Evolutionary conservation across 1,139 yeast genomes (phyloP), one percentile per base, ranked within the genome.

Genomic region (Lodderomyces beijingensis): DNA sequence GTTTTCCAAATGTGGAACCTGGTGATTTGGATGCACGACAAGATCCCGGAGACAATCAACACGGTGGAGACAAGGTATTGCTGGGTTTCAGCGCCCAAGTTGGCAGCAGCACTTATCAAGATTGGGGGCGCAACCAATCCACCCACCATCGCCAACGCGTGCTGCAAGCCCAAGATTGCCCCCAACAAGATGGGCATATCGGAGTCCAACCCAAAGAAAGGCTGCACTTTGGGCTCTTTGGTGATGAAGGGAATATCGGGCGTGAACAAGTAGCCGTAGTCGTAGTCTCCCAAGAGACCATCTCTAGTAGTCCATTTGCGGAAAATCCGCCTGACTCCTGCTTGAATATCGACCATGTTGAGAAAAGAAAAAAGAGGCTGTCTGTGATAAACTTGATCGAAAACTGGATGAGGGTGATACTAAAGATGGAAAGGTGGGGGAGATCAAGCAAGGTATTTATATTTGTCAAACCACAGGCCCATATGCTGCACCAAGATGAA

Each of bases 51-150:
- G 20, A 74, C 77, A 44, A 88, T 82, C 42, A 88, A 66, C 1
- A 94, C 77, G 4, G 80, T 77, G 22, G 89, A 78, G 16, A 88
- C 94, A 45, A 88, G 62, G 57, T 86, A 87, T 49, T 84, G 80
- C 32, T 76, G 70, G 13, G 62, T 41, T 3, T 57, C 69, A 12
- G 62, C 43, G 20, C 57, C 58, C 36, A 87, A 65, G 53, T 82
- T 70, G 15, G 89, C 88, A 17, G 72, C 59, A 7, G 63, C 48
- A 1, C 88, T 63, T 31, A 84, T 81, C 46, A 85, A 65, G 36
- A 86, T 59, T 3, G 95, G 93, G 2, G 95, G 93, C 4, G 95
- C 95, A n/a, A 94, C 68, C 31, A 88, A 76, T 49, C 96, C 96
- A 7, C 95, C 96, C 59, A 88, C 62, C 95, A 87, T 85, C 27